Base-by-base conservation (phyloP, 1,284 basidiomycete species). In the Puccinia horiana region DNA sequence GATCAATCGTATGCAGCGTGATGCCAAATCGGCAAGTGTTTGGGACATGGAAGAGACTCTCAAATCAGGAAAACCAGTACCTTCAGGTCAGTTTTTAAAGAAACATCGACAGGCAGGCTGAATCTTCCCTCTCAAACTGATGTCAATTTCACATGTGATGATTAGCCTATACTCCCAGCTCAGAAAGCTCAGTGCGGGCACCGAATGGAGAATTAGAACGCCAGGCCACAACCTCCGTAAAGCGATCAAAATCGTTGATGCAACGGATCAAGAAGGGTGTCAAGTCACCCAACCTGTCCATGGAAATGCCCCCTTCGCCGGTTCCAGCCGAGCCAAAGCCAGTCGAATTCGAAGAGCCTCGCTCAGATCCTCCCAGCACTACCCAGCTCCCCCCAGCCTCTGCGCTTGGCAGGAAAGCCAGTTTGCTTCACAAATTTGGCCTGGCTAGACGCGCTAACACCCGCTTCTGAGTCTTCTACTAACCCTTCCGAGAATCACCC, bases 211-310 rank as follows among this genome's bases (percentile, higher is more conserved):
- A 67, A 65, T 18, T 44, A 77, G 44, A 63, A 4, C 56, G 76
- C 16, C 35, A 16, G 26, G 58, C 37, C 2, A 49, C 35, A n/a
- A 77, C n/a, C 49, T 1, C 56, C 2, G 58, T 77, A 12, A 92
- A 92, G 86, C 91, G 93, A 65, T 91, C 90, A 84, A 93, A 91
- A 86, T 93, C 92, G 18, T 88, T 94, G 83, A 93, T 94, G 90
- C 92, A 93, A 76, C 91, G 93, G 83, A 92, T 94, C 85, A 91
- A 92, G 83, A 92, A 91, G 87, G 93, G 93, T 92, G 91, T 93
- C 63, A 92, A 93, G 85, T 88, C 91, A 20, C 92, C 92, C 18
- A 93, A 93, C 83, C 90, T 93, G 0, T 93, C 93, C n/a, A 90
- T 92, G n/a, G 73, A 78, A 23, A 42, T 72, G 88, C 87, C 63